Percentiles rank a stretch among this genome's conserved stretches.
Conservation (phyloP, 2,329 filamentous ascomycete genomes). For the Chrysoporthe cubensis region DNA sequence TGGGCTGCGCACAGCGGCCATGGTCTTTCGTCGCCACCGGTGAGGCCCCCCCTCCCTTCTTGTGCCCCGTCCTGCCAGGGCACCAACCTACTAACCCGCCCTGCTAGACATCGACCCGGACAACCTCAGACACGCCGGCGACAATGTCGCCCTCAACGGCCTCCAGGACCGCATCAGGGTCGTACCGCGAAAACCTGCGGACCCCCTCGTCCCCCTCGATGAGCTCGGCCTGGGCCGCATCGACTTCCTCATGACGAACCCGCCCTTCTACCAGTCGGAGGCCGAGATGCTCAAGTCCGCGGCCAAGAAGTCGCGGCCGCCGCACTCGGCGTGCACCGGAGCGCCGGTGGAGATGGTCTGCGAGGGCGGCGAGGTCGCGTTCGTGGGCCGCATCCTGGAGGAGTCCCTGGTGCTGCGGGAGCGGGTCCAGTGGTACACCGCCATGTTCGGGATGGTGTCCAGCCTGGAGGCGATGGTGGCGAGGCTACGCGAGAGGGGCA, state of each 20-base stretch:
- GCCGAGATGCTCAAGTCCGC: conserved; percentile 71
- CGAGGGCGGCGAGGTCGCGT: conserved; percentile 76
- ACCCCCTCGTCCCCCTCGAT: conserved; percentile 66
- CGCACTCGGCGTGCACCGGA: conserved; percentile 77
- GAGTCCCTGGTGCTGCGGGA: conserved; percentile 43
- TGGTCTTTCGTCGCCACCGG: conserved; percentile 76
- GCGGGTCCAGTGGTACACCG: conserved; percentile 83
- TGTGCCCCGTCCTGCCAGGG: background rate
- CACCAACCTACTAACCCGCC: conserved; percentile 27
- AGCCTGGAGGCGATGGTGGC: conserved; percentile 68
- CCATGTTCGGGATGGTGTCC: conserved; percentile 82
- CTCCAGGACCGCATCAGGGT: conserved; percentile 68
- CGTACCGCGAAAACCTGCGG: conserved; percentile 54
- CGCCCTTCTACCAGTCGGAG: conserved; percentile 85
- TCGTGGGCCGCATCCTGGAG: conserved; percentile 74
- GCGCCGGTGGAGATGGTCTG: conserved; percentile 85
- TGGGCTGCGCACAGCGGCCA: conserved; percentile 71
- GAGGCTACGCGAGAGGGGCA: conserved; percentile 55
- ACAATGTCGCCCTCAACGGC: conserved; percentile 70
- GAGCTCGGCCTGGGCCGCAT: conserved; percentile 55
- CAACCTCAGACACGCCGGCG: conserved; percentile 66
- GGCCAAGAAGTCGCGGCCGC: conserved; percentile 65
- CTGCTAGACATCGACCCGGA: conserved; percentile 72
- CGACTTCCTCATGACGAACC: conserved; percentile 92
- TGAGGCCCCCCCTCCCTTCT: conserved; percentile 28